A percentile compares a stretch with the other conserved stretches of the same genome.
phyloP scores from a whole-genome alignment of 257 asterid genomes.

The Echites panduratus region DNA sequence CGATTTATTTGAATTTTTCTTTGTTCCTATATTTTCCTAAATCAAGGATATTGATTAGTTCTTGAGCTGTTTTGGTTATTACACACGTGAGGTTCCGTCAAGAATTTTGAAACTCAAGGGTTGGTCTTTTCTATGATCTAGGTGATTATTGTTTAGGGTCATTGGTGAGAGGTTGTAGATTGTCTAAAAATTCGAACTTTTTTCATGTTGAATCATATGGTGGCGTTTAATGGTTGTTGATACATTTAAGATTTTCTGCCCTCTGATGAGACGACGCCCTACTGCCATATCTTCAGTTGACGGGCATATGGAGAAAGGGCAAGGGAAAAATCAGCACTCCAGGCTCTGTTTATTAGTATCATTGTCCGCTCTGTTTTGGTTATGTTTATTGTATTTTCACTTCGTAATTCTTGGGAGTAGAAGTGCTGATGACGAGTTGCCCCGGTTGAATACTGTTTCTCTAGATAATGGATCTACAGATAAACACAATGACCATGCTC shows the following conservation, averaged over 20 bases:
- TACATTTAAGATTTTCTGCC: background rate
- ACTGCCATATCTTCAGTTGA: conserved; percentile 25
- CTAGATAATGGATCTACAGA: conserved; percentile 8
- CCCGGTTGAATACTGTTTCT: conserved; percentile 30
- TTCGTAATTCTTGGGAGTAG: conserved; percentile 38
- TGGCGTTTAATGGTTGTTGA: background rate
- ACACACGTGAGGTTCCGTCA: background rate
- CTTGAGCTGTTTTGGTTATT: conserved; percentile 14
- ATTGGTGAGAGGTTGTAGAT: background rate
- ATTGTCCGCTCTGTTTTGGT: conserved; percentile 57
- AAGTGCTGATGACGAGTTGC: conserved; percentile 15
- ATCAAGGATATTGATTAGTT: background rate
- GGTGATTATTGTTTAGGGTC: background rate
- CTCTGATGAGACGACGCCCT: conserved; percentile 59
- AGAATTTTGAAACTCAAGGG: background rate
- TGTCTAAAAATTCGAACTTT: background rate
- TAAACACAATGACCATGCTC: conserved; percentile 9
- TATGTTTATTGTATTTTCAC: conserved; percentile 51
- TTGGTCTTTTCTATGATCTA: background rate
- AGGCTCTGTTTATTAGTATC: conserved; percentile 49
- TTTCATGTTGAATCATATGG: conserved; percentile 14
- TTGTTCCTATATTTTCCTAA: background rate
- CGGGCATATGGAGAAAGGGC: conserved; percentile 57
- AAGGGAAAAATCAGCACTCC: conserved; percentile 44
- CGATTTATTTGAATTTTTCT: background rate